phyloP scores from a whole-genome alignment of 441 rosid species.

The Omphalea diandra region DNA sequence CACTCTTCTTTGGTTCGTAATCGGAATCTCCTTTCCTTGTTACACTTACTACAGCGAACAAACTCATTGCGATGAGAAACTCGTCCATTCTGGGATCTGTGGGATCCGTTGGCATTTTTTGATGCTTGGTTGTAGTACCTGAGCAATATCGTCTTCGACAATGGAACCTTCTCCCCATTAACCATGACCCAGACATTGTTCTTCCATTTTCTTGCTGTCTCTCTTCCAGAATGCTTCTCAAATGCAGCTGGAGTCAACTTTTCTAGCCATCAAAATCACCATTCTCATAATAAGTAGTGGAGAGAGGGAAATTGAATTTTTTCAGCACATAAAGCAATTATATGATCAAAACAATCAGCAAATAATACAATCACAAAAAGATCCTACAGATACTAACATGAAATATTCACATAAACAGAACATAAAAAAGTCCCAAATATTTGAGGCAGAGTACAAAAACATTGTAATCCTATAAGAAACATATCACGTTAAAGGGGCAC shows the following conservation, averaged over 20 bases:
- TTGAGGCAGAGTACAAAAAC: constrained; percentile 2
- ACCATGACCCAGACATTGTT: constrained; percentile 96
- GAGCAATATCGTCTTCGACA: constrained; percentile 88
- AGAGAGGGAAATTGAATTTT: constrained; percentile 10
- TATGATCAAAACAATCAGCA: neutral
- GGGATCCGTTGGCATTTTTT: constrained; percentile 65
- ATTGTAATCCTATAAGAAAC: neutral
- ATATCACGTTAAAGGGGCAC: neutral
- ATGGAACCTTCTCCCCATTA: constrained; percentile 88
- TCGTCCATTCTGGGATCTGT: constrained; percentile 61
- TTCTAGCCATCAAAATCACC: constrained; percentile 45
- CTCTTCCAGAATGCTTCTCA: constrained; percentile 99
- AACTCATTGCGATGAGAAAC: constrained; percentile 92
- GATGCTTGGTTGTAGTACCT: constrained; percentile 80
- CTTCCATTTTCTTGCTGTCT: constrained; percentile 99
- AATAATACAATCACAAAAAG: constrained; percentile 2
- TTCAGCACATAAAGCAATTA: constrained; percentile 2
- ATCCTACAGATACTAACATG: neutral
- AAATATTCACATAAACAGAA: constrained; percentile 10
- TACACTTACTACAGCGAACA: constrained; percentile 71
- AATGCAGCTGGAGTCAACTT: constrained; percentile 97
- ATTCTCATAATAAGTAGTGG: constrained; percentile 23
- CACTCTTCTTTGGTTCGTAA: constrained; percentile 93
- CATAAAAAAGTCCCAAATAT: neutral
- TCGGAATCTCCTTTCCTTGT: constrained; percentile 89